phyloP scores from a whole-genome alignment of 208 protist species.

The Leishmania braziliensis region DNA sequence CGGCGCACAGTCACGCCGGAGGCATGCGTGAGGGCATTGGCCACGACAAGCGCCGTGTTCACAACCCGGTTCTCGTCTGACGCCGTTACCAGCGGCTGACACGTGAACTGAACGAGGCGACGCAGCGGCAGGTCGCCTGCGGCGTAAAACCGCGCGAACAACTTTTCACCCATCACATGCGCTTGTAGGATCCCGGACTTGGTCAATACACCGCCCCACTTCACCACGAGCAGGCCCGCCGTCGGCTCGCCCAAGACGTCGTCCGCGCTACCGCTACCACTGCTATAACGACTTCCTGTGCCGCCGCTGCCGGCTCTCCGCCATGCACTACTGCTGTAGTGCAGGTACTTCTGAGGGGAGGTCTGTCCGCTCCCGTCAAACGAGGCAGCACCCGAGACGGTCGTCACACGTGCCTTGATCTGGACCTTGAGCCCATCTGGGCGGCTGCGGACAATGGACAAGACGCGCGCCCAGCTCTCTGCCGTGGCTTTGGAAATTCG shows the following conservation, averaged over 20 bases:
- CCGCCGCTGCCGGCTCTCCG: neutral
- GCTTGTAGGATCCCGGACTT: constrained; percentile 48
- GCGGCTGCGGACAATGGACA: constrained; percentile 42
- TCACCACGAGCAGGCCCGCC: constrained; percentile 50
- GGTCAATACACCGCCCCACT: constrained; percentile 66
- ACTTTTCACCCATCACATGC: constrained; percentile 47
- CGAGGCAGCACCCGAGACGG: constrained; percentile 19
- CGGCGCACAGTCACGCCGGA: constrained; percentile 26
- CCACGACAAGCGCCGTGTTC: constrained; percentile 53
- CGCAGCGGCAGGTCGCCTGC: constrained; percentile 50
- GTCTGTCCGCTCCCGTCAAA: constrained; percentile 22
- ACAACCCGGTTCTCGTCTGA: constrained; percentile 50
- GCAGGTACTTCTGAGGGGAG: neutral
- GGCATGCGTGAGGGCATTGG: constrained; percentile 49
- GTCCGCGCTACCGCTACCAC: constrained; percentile 6
- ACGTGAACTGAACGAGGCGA: constrained; percentile 43
- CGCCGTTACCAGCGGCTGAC: constrained; percentile 34
- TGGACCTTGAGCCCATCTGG: constrained; percentile 48
- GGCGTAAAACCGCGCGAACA: constrained; percentile 61
- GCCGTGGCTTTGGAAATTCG: constrained; percentile 10
- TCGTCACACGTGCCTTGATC: constrained; percentile 29
- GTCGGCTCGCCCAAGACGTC: constrained; percentile 13
- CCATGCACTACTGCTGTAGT: neutral
- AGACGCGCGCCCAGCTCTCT: constrained; percentile 47
- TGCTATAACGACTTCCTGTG: neutral